Base-by-base conservation (phyloP, 2,329 filamentous ascomycete genomes). In the Ophiostoma australiae region DNA sequence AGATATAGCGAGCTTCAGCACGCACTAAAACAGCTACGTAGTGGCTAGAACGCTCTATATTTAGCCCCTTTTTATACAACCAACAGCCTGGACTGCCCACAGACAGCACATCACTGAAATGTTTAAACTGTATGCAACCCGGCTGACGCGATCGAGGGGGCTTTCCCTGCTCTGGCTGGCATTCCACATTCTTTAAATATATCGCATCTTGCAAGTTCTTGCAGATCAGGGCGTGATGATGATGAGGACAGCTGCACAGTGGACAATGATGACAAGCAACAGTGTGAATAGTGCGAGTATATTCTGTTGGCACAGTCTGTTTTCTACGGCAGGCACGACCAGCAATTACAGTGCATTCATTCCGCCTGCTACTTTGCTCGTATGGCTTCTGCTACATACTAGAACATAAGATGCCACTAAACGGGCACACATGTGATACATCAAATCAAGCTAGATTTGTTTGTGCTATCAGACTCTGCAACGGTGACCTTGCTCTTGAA, bases 141-240 rank as follows among this genome's bases (percentile, higher is more conserved):
- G 52, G 23, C 52, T 58, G 52, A 58, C 52, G 52, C 52, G 52
- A 58, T 58, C 52, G 23, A 58, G 52, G 52, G 52, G 31, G 52
- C n/a, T 23, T 58, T 27, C 17, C 52, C 52, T 27, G 52, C 52
- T 58, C 27, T 58, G 52, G 52, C 52, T 58, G 7, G 8, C 52
- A 27, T 58, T 27, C 52, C 52, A 58, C 52, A 31, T 23, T 52
- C 48, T 52, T 52, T 8, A 23, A 7, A 52, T 41, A 23, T 10
- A 20, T n/a, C n/a, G 20, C 4, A 31, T 31, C 39, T 13, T 41
- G 39, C 39, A 41, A 41, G 39, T 13, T 41, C 11, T 41, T 27
- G 52, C 11, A 27, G 23, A 27, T 58, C 52, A 58, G 52, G 52
- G 52, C 52, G 52, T 58, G 48, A 23, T 27, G 48, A 23, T 27